Base-by-base conservation (phyloP, 768 basidiomycete species). In the Auriscalpium microsporum region DNA sequence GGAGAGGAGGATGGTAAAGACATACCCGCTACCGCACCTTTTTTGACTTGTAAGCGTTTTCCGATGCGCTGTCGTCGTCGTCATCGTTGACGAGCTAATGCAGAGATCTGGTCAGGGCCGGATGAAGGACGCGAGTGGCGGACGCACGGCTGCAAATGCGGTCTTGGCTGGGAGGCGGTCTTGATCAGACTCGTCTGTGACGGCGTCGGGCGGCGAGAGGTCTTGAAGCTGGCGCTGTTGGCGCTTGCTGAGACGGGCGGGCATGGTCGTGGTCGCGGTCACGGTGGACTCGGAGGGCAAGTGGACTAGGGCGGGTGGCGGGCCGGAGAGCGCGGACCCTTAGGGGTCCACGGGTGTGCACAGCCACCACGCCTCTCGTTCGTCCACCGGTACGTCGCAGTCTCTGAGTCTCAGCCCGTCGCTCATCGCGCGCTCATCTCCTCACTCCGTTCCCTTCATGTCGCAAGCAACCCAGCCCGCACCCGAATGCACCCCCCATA, bases 211-310 rank as follows among this genome's bases (percentile, higher is more conserved):
- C 1, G 80, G 78, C 37, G 81, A 75, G 2, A 94, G 79, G 60
- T 94, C 90, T 56, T 93, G 90, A 21, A 83, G 76, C 64, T 92
- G 90, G 47, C 92, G 74, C 64, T 94, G 89, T 68, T 93, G 91
- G 48, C 93, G 78, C 70, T 91, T 94, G 70, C 82, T 94, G 40
- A 86, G 70, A 58, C 87, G 77, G 19, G 86, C 82, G 55, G 86
- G 76, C 87, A 88, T 90, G 40, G 40, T 42, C 40, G 7, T 4
- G 28, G 28, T 28, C 28, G 86, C 82, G 55, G 86, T 75, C 87
- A 88, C 89, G 40, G 40, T 42, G 3, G 7, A 2, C 2, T 2
- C 5, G 5, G 28, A 28, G 28, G 28, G 28, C 28, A 28, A 28
- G 28, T 28, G 28, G 28, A 28, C 28, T 28, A n/a, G 21, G 28